Evolutionary conservation across 192 early-diverging fungal genomes (phyloP), one percentile per base, ranked within the genome.

Genomic region (Coemansia sp.): DNA sequence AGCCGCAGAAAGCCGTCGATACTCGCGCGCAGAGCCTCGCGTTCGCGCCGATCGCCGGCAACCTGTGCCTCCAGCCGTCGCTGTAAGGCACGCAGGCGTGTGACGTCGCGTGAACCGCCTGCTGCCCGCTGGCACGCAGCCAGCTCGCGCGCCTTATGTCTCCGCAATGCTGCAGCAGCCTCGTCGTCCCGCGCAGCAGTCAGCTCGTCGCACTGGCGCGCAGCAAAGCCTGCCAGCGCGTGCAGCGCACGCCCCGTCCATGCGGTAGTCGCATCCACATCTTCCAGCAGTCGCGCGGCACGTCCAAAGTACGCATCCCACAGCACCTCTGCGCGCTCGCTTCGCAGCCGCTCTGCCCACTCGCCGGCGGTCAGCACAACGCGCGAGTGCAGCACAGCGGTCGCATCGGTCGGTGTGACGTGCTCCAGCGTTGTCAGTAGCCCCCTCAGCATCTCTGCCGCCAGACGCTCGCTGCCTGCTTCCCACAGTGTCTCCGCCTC

Each of bases 401-500:
- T 38, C 10, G 30, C 54, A 19, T 63, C 53, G 24, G 51, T 59
- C 62, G 65, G 68, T 16, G n/a, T 4, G 14, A 6, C 28, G 1
- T 41, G 56, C 31, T 5, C 56, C 18, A 52, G 54, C 23, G 65
- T 71, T 53, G 34, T 9, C 10, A 38, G 34, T 9, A 38, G 34
- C 47, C 64, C 64, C 54, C 65, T 65, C 38, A 81, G 26, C 6
- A 81, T 57, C 62, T 81, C 78, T 14, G 74, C 61, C 2, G 78
- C 78, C 49, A 81, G 55, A 2, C 50, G 54, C 31, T 54, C 53
- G 48, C 57, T 71, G 7, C 78, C 78, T 3, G 78, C 56, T 7
- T 81, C 78, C 78, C 78, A 81, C 47, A 81, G 64, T 8, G 69
- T 74, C 57, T 81, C 72, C 5, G 78, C 72, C 68, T 74, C 72